A percentile compares a stretch with the other conserved stretches of the same genome.
phyloP scores from a whole-genome alignment of 306 rosid species.

The Prinsepia uniflora region DNA sequence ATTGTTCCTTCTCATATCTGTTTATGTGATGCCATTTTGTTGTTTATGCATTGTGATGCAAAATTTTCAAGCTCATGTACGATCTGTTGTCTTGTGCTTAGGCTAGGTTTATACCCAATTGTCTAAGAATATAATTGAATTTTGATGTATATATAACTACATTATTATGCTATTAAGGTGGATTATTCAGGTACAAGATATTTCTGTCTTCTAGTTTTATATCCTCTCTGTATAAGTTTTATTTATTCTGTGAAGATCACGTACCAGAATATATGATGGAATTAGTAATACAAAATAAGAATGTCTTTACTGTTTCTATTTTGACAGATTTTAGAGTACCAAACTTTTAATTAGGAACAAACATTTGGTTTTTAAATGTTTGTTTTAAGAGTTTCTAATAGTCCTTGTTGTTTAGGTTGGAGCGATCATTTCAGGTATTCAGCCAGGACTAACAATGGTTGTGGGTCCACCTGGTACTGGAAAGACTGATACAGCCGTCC shows the following conservation, averaged over 20 bases:
- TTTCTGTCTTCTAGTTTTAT: neutral
- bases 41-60: neutral
- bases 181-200: neutral
- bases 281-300: neutral
- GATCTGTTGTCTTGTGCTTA: neutral
- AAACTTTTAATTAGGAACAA: neutral
- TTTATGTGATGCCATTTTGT: neutral
- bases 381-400: neutral
- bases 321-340: neutral
- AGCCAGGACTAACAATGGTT: conserved; percentile 97
- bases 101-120: too few relatives aligned
- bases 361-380: neutral
- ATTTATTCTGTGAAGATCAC: neutral
- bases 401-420: conserved; percentile 49
- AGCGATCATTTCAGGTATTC: conserved; percentile 90
- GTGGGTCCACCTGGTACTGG: conserved; percentile 99
- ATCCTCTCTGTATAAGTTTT: neutral
- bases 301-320: neutral
- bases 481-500: conserved; percentile 98
- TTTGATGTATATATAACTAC: neutral
- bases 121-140: too few relatives aligned
- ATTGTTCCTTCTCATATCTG: conserved; percentile 20
- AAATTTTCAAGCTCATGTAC: neutral
- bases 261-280: neutral
- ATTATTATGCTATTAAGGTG: neutral